phyloP scores from a whole-genome alignment of 208 protist genomes.

The Acanthamoeba quina region DNA sequence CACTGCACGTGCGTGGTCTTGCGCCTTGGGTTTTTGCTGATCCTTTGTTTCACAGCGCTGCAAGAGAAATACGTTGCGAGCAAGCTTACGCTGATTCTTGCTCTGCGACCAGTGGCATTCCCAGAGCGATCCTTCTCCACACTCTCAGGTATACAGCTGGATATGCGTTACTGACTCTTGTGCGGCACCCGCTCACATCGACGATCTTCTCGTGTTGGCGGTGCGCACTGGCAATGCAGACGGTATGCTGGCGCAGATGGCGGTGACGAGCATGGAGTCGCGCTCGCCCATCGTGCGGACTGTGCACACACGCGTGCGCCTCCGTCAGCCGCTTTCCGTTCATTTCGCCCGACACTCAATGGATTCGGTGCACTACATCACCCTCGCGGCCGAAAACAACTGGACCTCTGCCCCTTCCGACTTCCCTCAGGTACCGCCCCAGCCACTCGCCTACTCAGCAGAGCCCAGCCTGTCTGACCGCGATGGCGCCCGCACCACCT shows the following conservation, averaged over 20 bases:
- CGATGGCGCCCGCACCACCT: too few relatives aligned
- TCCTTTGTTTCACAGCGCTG: background rate
- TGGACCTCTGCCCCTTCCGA: conserved; percentile 26
- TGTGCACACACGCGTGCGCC: conserved; percentile 29
- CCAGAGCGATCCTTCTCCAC: conserved; percentile 39
- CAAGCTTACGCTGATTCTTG: conserved; percentile 33
- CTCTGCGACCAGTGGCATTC: conserved; percentile 26
- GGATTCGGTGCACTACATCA: conserved; percentile 41
- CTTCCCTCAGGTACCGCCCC: conserved; percentile 10
- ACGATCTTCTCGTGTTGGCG: background rate
- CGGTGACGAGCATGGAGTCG: conserved; percentile 17
- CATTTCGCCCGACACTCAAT: conserved; percentile 20
- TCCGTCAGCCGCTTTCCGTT: conserved; percentile 28
- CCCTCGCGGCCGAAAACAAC: conserved; percentile 37
- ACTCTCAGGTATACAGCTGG: background rate
- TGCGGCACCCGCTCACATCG: too few relatives aligned
- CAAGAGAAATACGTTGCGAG: conserved; percentile 48
- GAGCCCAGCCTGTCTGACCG: too few relatives aligned
- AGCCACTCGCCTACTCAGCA: too few relatives aligned
- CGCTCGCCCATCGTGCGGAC: conserved; percentile 41
- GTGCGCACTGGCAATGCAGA: background rate
- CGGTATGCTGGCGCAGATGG: conserved; percentile 37
- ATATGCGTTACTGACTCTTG: background rate
- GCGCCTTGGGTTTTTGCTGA: background rate
- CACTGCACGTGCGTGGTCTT: background rate